Percentiles rank a stretch among this genome's conserved stretches.
phyloP scores from a whole-genome alignment of 257 asterid species.

The Echium plantagineum region DNA sequence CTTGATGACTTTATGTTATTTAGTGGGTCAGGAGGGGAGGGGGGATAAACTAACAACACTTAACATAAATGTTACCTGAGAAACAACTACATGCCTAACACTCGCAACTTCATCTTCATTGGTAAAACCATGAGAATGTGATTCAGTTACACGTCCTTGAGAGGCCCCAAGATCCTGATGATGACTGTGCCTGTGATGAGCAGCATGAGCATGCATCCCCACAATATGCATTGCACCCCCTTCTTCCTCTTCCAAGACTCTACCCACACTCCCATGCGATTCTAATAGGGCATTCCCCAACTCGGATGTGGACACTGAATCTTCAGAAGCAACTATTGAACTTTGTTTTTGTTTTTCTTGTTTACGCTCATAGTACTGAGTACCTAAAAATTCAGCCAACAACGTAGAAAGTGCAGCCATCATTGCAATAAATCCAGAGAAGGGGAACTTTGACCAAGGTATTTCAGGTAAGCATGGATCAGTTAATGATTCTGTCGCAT shows the following conservation, averaged over 20 bases:
- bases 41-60: background rate
- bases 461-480: conserved; percentile 52
- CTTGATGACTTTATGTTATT: background rate
- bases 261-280: conserved; percentile 22
- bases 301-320: conserved; percentile 33
- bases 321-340: conserved; percentile 27
- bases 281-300: conserved; percentile 46
- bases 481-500: conserved; percentile 54
- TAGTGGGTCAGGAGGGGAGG: background rate
- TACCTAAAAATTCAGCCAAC: conserved; percentile 78
- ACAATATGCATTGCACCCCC: conserved; percentile 85
- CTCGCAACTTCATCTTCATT: conserved; percentile 49
- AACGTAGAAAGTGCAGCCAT: conserved; percentile 78
- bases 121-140: conserved; percentile 37
- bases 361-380: conserved; percentile 82
- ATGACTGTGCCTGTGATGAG: conserved; percentile 71
- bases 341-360: conserved; percentile 40
- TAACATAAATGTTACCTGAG: conserved; percentile 43
- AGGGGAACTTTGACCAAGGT: conserved; percentile 86
- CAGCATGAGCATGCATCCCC: conserved; percentile 85
- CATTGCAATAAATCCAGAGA: conserved; percentile 93
- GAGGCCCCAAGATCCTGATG: conserved; percentile 48
- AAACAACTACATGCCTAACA: conserved; percentile 68
- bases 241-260: conserved; percentile 75
- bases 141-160: conserved; percentile 21